Conservation (phyloP, 768 basidiomycete genomes). For the Serpula lacrymans region DNA sequence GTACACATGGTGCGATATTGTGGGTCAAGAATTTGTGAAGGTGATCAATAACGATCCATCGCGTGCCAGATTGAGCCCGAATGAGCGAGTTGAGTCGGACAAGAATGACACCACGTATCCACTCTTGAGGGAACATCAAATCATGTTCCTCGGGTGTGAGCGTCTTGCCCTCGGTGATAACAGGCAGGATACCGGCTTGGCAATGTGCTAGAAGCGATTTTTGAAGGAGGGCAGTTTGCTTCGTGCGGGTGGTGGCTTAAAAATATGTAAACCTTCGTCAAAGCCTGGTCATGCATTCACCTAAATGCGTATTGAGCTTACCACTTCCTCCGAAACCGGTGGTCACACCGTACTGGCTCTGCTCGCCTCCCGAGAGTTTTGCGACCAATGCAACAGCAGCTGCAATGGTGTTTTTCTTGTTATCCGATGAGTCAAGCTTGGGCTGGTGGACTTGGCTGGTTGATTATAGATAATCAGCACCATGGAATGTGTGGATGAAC, state of each 20-base stretch:
- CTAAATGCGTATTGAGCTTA: slow-evolving; percentile 12
- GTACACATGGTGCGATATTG: slow-evolving; percentile 73
- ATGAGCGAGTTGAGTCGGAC: slow-evolving; percentile 81
- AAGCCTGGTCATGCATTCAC: background rate
- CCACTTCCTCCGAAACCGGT: slow-evolving; percentile 80
- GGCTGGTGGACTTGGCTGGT: too few relatives aligned
- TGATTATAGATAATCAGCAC: too few relatives aligned
- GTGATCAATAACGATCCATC: slow-evolving; percentile 73
- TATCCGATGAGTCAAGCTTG: too few relatives aligned
- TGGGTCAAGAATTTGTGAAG: slow-evolving; percentile 60
- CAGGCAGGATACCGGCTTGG: slow-evolving; percentile 63
- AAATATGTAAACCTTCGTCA: background rate
- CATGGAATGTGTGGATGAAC: too few relatives aligned
- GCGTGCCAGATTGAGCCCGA: slow-evolving; percentile 78
- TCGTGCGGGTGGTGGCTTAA: slow-evolving; percentile 72
- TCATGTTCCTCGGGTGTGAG: slow-evolving; percentile 37
- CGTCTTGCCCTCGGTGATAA: slow-evolving; percentile 32
- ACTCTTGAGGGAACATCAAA: slow-evolving; percentile 35
- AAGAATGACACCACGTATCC: slow-evolving; percentile 64
- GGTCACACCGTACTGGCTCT: too few relatives aligned
- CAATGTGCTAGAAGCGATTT: slow-evolving; percentile 73
- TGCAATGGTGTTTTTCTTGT: too few relatives aligned
- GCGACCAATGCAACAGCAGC: too few relatives aligned
- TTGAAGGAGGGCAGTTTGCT: slow-evolving; percentile 58
- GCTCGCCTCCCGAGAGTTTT: too few relatives aligned